Base-by-base conservation (phyloP, 495 filamentous ascomycete species). In the Astrothelium subdiscretum region DNA sequence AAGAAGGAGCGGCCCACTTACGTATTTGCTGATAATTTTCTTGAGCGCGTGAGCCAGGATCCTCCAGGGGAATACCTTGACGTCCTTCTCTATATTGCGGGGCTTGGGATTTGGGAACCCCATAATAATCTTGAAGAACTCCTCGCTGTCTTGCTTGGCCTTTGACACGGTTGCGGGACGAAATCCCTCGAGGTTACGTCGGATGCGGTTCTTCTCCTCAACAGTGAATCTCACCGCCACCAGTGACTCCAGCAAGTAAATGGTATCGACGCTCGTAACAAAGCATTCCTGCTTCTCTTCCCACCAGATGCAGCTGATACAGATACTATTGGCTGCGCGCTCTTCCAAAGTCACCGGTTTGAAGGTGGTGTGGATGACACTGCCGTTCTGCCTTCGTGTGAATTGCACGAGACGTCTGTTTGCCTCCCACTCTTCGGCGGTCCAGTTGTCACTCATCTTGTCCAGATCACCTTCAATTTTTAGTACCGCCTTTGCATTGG, bases 71-170 rank as follows among this genome's bases (percentile, higher is more conserved):
- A 97, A 98, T 5, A 97, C 94, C 74, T 98, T 98, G 67, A 98
- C 90, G 68, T 96, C 92, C 75, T 98, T 98, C 78, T 97, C 94
- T 67, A 98, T 98, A 68, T 96, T 96, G 43, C 94, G 81, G 5
- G 94, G 95, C 77, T 97, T 97, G 1, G 95, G 95, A 27, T 84
- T 86, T 12, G 89, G 88, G 71, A 97, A 96, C n/a, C 83, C 87
- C 95, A 98, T 97, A 74, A 98, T 97, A 64, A 97, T 78, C 76
- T 96, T 96, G 84, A 97, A 97, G 76, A 97, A 97, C 48, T 91
- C 88, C 72, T 96, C 92, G 69, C 87, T 95, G 51, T 97, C 92
- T 1, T 82, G 69, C 75, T 96, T 96, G 60, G 85, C 83, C 71
- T 98, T 98, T 38, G 90, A 95, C 15, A 97, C 89, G 0, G 94